Evolutionary conservation across 306 rosid genomes (phyloP).

Genomic region (Castanea sativa): DNA sequence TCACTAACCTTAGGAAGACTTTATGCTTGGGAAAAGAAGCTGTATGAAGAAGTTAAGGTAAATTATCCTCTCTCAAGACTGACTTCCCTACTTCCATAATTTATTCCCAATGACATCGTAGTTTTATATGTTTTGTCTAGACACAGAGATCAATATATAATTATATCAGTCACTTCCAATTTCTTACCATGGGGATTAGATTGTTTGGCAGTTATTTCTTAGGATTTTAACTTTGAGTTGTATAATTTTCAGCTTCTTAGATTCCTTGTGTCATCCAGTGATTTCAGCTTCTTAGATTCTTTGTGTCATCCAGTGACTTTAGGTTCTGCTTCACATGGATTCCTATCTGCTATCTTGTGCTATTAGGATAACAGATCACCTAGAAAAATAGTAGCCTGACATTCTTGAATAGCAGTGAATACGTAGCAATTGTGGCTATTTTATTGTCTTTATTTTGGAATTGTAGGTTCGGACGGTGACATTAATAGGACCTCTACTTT

Average conservation of each 20-base stretch:
- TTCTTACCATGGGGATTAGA: neutral
- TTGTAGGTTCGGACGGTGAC: neutral
- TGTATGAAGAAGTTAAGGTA: constrained; percentile 95
- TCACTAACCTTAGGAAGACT: constrained; percentile 79
- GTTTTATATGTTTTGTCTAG: neutral
- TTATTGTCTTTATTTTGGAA: neutral
- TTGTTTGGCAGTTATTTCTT: neutral
- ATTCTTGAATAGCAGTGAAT: neutral
- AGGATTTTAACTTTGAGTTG: neutral
- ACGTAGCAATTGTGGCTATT: neutral
- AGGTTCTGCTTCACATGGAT: neutral
- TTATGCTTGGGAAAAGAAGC: constrained; percentile 97
- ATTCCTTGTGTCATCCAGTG: neutral
- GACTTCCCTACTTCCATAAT: neutral
- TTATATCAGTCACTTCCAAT: neutral
- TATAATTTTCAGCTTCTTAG: neutral
- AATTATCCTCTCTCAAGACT: constrained; percentile 1
- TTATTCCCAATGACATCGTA: neutral
- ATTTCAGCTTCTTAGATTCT: neutral
- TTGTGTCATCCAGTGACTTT: neutral
- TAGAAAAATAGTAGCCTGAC: neutral
- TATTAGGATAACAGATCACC: neutral
- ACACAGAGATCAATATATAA: neutral
- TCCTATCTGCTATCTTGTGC: neutral
- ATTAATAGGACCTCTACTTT: neutral